These are phyloP conservation scores for Borovskyia barvae DNA, from an alignment of 208 protist species.

Conservation along the genomic window DNA sequence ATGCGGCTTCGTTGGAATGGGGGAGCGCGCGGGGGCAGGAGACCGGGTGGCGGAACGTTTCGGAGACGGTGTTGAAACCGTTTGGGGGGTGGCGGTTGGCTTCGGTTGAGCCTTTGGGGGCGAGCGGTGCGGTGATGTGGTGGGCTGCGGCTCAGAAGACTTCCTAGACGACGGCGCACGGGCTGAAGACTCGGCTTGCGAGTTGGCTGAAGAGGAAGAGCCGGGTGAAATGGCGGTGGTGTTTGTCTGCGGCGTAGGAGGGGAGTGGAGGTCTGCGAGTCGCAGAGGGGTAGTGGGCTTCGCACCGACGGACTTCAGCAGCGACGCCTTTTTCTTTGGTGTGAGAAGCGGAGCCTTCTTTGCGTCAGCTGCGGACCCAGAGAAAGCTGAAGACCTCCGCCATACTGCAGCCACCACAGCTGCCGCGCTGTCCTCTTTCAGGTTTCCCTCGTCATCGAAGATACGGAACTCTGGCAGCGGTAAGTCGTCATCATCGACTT, in stretches of 20 bases:
- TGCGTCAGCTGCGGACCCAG: conserved; percentile 13
- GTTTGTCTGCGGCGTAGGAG: background rate
- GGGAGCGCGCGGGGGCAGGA: conserved; percentile 16
- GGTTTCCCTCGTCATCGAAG: conserved; percentile 72
- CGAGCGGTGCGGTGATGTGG: conserved; percentile 1
- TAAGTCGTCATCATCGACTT: conserved; percentile 85
- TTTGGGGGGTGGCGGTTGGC: background rate
- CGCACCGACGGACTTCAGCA: conserved; percentile 21
- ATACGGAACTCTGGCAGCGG: conserved; percentile 81
- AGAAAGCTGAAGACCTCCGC: background rate
- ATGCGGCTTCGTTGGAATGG: conserved; percentile 21
- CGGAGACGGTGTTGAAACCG: no score
- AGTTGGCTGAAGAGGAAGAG: conserved; percentile 13
- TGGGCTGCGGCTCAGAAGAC: background rate
- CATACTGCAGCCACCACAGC: conserved; percentile 7
- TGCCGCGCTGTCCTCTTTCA: conserved; percentile 28
- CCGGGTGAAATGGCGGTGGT: background rate
- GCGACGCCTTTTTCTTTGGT: conserved; percentile 7
- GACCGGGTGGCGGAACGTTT: conserved; percentile 12
- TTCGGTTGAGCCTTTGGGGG: background rate
- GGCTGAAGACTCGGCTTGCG: conserved; percentile 4
- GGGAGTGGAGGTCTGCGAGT: background rate
- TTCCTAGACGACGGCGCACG: conserved; percentile 9
- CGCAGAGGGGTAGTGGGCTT: conserved; percentile 13
- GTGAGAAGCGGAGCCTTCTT: conserved; percentile 23